Evolutionary conservation across 1,284 basidiomycete species (phyloP).

Genomic region (Athelia sp.): DNA sequence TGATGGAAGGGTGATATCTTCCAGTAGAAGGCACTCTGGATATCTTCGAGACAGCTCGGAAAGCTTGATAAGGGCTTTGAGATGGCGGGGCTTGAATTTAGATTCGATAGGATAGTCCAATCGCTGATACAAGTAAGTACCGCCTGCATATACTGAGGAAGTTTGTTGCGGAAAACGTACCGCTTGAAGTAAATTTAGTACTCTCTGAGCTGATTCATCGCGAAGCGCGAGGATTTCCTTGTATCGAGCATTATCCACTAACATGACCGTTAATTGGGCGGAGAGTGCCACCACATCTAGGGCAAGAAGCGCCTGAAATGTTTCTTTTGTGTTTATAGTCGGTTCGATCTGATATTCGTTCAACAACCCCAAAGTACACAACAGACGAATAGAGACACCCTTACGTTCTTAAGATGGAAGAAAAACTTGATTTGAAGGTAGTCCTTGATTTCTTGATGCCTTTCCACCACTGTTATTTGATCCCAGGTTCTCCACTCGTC

Average conservation of each 20-base stretch:
- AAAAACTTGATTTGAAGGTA: too few relatives aligned
- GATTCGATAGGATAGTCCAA: background rate
- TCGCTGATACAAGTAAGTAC: background rate
- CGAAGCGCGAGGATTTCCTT: background rate
- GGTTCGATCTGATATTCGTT: too few relatives aligned
- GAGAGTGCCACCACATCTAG: too few relatives aligned
- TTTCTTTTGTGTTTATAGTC: too few relatives aligned
- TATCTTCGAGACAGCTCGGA: background rate
- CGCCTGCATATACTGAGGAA: background rate
- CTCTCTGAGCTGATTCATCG: background rate
- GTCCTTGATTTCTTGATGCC: too few relatives aligned
- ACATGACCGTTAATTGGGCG: background rate
- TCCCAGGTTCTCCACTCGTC: too few relatives aligned
- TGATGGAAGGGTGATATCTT: background rate
- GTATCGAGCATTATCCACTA: background rate
- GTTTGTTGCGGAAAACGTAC: background rate
- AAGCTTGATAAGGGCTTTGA: background rate
- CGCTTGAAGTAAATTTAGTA: background rate
- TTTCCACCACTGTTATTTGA: too few relatives aligned
- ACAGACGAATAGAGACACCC: too few relatives aligned
- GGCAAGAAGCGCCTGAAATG: too few relatives aligned
- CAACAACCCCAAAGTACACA: too few relatives aligned
- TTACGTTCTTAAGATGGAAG: too few relatives aligned
- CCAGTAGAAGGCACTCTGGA: background rate
- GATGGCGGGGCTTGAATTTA: background rate